Evolutionary conservation across 1,139 yeast genomes (phyloP).

Genomic region (Ogataea hybrid): DNA sequence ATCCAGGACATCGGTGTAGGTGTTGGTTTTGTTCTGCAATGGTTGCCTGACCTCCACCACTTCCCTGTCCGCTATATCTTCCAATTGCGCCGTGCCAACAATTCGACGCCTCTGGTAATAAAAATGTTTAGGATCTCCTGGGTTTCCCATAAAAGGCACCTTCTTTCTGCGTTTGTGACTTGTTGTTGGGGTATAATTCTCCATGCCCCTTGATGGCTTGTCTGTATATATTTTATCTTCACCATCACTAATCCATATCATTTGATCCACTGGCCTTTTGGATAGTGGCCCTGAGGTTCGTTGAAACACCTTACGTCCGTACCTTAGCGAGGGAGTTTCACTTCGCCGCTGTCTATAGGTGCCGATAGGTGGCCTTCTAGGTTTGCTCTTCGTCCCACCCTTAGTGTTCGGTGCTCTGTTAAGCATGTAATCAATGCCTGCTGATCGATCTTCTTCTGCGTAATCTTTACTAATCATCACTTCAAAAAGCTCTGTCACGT

Average conservation of each 20-base stretch:
- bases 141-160: neutral
- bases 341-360: neutral
- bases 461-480: conserved; percentile 6
- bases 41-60: neutral
- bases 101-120: conserved; percentile 19
- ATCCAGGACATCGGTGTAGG: conserved; percentile 4
- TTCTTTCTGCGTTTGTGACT: neutral
- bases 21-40: neutral
- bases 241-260: neutral
- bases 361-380: neutral
- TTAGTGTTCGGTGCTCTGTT: neutral
- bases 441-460: conserved; percentile 22
- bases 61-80: conserved; percentile 3
- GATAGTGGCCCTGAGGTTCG: neutral
- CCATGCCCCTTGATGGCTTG: too few relatives aligned
- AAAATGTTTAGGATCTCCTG: conserved; percentile 7
- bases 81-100: conserved; percentile 27
- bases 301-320: neutral
- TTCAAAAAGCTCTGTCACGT: conserved; percentile 4
- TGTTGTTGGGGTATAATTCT: neutral
- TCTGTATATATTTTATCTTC: too few relatives aligned
- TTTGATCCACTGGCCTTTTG: neutral
- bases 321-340: neutral
- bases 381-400: neutral
- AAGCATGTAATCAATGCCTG: conserved; percentile 27